Percentiles rank a stretch among this genome's conserved stretches.
Conservation (phyloP, 768 basidiomycete species). For the Trametes punicea region DNA sequence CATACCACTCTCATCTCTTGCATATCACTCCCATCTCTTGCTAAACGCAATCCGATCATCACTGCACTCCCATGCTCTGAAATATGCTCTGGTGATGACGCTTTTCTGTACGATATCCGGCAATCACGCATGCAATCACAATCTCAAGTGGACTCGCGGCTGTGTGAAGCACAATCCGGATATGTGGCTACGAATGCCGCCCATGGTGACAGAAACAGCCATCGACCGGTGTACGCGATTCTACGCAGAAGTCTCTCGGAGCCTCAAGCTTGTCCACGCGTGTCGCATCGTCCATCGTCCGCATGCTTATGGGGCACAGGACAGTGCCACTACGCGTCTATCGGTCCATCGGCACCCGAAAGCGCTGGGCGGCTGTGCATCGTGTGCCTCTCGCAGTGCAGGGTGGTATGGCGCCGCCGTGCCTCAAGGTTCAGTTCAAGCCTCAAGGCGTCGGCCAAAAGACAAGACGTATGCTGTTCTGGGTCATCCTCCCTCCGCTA, state of each 20-base stretch:
- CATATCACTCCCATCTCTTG: background rate
- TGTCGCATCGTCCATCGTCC: background rate
- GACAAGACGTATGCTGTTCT: background rate
- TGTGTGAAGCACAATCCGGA: background rate
- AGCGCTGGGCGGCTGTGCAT: background rate
- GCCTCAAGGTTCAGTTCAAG: background rate
- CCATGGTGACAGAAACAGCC: background rate
- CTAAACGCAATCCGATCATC: no score
- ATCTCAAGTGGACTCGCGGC: no score
- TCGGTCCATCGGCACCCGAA: background rate
- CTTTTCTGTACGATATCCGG: background rate
- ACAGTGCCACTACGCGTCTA: background rate
- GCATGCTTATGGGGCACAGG: background rate
- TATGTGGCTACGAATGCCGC: background rate
- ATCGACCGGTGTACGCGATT: background rate
- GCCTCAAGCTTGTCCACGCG: background rate
- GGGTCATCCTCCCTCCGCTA: background rate
- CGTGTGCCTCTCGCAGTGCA: background rate
- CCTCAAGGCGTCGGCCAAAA: background rate
- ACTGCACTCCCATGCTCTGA: background rate
- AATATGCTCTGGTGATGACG: background rate
- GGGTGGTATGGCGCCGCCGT: no score
- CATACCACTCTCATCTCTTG: background rate
- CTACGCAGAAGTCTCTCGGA: background rate
- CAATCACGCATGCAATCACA: background rate